Conservation (phyloP, 2,329 filamentous ascomycete species). For the Drechslera avenae region DNA sequence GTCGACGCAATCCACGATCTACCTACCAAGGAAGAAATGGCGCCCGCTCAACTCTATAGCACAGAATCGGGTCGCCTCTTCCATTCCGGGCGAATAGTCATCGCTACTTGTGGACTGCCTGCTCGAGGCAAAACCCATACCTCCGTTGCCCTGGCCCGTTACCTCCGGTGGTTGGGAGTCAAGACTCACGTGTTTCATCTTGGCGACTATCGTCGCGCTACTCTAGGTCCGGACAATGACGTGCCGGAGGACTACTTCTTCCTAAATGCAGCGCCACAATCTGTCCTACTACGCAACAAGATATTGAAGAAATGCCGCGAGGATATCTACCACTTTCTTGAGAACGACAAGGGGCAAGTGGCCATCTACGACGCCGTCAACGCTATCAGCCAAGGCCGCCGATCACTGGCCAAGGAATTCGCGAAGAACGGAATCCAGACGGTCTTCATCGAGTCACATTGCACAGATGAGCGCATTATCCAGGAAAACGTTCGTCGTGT, state of each 20-base stretch:
- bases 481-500: conserved; percentile 96
- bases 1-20: conserved; percentile 97
- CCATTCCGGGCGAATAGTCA: conserved; percentile 95
- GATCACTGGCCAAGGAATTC: conserved; percentile 90
- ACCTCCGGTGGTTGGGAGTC: conserved; percentile 94
- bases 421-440: conserved; percentile 97
- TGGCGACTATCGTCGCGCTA: conserved; percentile 92
- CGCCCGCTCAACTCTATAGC: conserved; percentile 95
- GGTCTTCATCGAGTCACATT: conserved; percentile 94
- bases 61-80: conserved; percentile 97
- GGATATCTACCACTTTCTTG: conserved; percentile 94
- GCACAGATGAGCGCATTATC: conserved; percentile 90
- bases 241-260: conserved; percentile 98
- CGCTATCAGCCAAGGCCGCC: conserved; percentile 79
- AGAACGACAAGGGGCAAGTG: conserved; percentile 96
- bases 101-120: conserved; percentile 93
- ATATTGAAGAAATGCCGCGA: conserved; percentile 97
- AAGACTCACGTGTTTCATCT: conserved; percentile 98
- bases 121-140: conserved; percentile 98
- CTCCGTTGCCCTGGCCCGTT: conserved; percentile 91
- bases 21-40: conserved; percentile 79
- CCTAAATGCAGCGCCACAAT: conserved; percentile 87
- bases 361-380: conserved; percentile 99
- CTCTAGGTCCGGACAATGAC: conserved; percentile 79
- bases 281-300: conserved; percentile 93